Evolutionary conservation across 257 asterid genomes (phyloP).

Genomic region (Nicotiana knightiana): DNA sequence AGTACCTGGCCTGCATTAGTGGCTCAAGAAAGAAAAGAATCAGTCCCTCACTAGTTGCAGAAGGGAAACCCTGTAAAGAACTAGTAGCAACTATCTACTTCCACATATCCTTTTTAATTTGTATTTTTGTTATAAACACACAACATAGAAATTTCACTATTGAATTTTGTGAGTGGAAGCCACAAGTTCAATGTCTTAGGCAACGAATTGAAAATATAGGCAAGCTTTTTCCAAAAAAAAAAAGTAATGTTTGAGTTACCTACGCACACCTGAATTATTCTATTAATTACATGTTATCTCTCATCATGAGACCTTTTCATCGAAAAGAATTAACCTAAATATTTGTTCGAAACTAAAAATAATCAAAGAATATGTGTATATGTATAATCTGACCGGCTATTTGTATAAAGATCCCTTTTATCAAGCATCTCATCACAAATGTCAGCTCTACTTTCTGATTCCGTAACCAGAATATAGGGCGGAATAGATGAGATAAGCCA

Average conservation of each 20-base stretch:
- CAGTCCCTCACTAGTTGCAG: neutral
- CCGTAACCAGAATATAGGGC: neutral
- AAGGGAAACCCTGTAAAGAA: neutral
- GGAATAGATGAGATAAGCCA: neutral
- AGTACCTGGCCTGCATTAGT: neutral
- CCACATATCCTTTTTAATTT: neutral
- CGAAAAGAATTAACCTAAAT: too few relatives aligned
- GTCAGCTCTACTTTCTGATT: neutral
- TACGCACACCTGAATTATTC: too few relatives aligned
- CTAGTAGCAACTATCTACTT: neutral
- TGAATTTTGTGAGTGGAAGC: neutral
- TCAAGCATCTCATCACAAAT: neutral
- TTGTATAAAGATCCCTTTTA: too few relatives aligned
- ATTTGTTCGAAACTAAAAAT: too few relatives aligned
- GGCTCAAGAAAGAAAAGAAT: slow-evolving; percentile 3
- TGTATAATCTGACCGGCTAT: too few relatives aligned
- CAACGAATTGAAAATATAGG: neutral
- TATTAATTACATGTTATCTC: too few relatives aligned
- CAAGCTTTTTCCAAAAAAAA: neutral
- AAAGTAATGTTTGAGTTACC: neutral
- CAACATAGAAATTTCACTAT: neutral
- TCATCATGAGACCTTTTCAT: too few relatives aligned
- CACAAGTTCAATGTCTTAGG: neutral
- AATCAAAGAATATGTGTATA: too few relatives aligned
- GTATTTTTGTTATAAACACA: neutral